These are phyloP conservation scores for Aethionema arabicum DNA, from an alignment of 345 rosid genomes.

Conservation along the genomic window DNA sequence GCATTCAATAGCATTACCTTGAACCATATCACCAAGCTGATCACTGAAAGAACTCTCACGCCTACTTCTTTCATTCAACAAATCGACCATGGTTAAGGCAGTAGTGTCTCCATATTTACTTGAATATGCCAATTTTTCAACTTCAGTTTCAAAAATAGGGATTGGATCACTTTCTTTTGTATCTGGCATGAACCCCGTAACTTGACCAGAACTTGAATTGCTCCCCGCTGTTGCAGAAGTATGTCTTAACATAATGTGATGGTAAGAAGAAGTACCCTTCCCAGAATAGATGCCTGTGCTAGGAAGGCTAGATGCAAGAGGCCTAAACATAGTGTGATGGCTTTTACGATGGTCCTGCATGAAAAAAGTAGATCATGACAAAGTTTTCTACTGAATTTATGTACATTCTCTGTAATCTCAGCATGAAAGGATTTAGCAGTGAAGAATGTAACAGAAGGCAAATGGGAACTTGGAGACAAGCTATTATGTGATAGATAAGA, in stretches of 20 bases:
- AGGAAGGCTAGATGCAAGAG: conserved; percentile 94
- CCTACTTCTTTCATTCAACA: conserved; percentile 41
- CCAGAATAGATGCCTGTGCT: conserved; percentile 79
- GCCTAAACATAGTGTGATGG: conserved; percentile 98
- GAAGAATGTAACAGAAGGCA: conserved; percentile 10
- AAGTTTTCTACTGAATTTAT: neutral
- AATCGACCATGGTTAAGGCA: conserved; percentile 59
- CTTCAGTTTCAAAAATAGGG: conserved; percentile 48
- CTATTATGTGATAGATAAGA: conserved; percentile 6
- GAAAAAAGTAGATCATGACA: conserved; percentile 15
- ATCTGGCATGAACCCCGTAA: conserved; percentile 48
- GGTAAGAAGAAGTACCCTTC: conserved; percentile 57
- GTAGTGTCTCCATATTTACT: conserved; percentile 59
- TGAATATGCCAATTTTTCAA: conserved; percentile 35
- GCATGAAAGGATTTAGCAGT: conserved; percentile 9
- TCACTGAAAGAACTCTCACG: conserved; percentile 44
- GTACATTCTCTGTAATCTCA: neutral
- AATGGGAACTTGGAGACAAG: conserved; percentile 12
- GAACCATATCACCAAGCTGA: conserved; percentile 43
- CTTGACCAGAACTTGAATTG: conserved; percentile 66
- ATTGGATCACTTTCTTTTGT: conserved; percentile 51
- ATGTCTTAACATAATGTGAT: conserved; percentile 59
- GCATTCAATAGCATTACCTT: conserved; percentile 39
- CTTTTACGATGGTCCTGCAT: conserved; percentile 83
- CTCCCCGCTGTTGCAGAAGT: conserved; percentile 71